Evolutionary conservation across 441 rosid species (phyloP).

Genomic region (Breynia disticha): DNA sequence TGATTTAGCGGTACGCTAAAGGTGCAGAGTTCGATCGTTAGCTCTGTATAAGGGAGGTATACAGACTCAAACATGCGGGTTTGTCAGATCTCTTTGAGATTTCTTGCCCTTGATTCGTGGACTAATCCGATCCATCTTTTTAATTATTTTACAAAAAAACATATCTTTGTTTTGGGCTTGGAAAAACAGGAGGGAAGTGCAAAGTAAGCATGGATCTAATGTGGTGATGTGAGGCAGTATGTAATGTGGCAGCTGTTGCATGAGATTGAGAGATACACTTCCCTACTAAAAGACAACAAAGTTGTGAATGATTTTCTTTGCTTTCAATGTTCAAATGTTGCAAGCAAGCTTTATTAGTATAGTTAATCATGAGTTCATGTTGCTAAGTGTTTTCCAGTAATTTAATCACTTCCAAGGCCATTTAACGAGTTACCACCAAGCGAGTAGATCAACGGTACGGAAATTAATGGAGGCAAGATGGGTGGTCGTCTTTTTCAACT

Average conservation of each 20-base stretch:
- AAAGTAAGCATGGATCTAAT: not conserved
- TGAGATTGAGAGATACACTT: constrained; percentile 2
- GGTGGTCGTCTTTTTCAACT: too few relatives aligned
- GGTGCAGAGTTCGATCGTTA: too few relatives aligned
- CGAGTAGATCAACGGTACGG: too few relatives aligned
- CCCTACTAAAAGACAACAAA: constrained; percentile 6
- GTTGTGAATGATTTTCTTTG: not conserved
- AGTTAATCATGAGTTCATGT: not conserved
- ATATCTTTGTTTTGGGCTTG: not conserved
- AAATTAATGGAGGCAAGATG: too few relatives aligned
- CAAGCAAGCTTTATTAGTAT: constrained; percentile 1
- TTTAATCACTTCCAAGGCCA: too few relatives aligned
- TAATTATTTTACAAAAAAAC: not conserved
- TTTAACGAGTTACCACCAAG: too few relatives aligned
- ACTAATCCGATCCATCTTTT: not conserved
- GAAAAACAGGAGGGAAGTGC: constrained; percentile 13
- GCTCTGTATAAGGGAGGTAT: too few relatives aligned
- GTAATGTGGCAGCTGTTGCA: not conserved
- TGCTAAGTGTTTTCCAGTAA: too few relatives aligned
- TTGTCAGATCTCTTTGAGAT: too few relatives aligned
- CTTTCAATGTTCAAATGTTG: constrained; percentile 5
- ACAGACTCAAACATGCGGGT: too few relatives aligned
- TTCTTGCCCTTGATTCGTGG: not conserved
- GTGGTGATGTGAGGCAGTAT: not conserved
- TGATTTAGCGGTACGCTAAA: too few relatives aligned